Percentiles rank a stretch among this genome's conserved stretches.
phyloP scores from a whole-genome alignment of 108 stramenopile species.

The Cyclotella atomus region DNA sequence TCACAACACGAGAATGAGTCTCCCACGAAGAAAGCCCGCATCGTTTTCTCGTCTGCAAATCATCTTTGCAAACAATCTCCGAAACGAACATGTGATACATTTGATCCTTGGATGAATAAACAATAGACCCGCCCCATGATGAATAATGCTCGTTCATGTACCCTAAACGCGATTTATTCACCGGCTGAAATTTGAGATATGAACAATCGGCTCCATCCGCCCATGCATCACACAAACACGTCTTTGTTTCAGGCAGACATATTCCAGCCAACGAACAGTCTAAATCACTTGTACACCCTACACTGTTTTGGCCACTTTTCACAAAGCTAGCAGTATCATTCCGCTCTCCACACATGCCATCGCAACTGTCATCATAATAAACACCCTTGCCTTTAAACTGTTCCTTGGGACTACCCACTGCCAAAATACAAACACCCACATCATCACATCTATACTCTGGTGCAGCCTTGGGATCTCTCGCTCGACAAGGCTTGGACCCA shows the following conservation, averaged over 20 bases:
- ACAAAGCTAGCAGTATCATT: not conserved
- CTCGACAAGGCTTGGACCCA: slow-evolving; percentile 20
- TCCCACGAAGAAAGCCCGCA: slow-evolving; percentile 31
- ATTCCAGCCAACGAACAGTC: slow-evolving; percentile 37
- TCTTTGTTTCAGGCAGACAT: slow-evolving; percentile 18
- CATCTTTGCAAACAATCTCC: slow-evolving; percentile 31
- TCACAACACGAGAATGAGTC: slow-evolving; percentile 39
- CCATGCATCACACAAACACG: slow-evolving; percentile 39
- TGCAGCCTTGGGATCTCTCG: slow-evolving; percentile 22
- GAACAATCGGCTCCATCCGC: slow-evolving; percentile 38
- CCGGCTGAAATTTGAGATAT: slow-evolving; percentile 40
- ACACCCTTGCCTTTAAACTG: slow-evolving; percentile 27
- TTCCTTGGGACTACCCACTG: slow-evolving; percentile 24
- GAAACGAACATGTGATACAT: slow-evolving; percentile 41
- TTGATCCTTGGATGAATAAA: slow-evolving; percentile 13
- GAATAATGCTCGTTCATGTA: slow-evolving; percentile 32
- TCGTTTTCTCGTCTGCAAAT: slow-evolving; percentile 16
- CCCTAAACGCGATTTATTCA: slow-evolving; percentile 18
- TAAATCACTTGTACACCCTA: slow-evolving; percentile 15
- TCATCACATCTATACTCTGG: slow-evolving; percentile 42
- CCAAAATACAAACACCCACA: slow-evolving; percentile 35
- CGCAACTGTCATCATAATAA: slow-evolving; percentile 38
- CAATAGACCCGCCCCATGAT: slow-evolving; percentile 34
- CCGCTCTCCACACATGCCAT: slow-evolving; percentile 38
- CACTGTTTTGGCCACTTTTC: not conserved